Percentiles rank a stretch among this genome's conserved stretches.
Evolutionary conservation across 2,329 filamentous ascomycete species (phyloP).

Genomic region (Fusarium sp.): DNA sequence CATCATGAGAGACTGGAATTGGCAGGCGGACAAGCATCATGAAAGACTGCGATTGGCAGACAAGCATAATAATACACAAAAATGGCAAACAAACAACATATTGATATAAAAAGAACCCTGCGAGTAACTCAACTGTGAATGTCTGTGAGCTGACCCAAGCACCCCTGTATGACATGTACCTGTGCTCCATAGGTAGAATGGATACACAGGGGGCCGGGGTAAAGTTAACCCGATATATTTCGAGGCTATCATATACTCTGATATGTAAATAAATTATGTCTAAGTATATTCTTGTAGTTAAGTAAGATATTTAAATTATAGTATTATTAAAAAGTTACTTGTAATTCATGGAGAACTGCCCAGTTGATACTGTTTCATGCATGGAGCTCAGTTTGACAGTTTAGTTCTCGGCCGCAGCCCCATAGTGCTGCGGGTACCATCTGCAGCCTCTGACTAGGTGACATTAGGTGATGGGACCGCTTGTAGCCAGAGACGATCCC

Average conservation of each 20-base stretch:
- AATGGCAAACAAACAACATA: background rate
- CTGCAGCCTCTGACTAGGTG: constrained; percentile 19
- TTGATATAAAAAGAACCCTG: background rate
- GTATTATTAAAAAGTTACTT: no score
- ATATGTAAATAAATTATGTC: no score
- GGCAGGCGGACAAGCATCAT: background rate
- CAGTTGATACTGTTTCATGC: constrained; percentile 12
- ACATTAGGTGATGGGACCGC: background rate
- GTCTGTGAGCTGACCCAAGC: no score
- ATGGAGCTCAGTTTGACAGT: constrained; percentile 19
- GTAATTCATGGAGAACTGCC: no score
- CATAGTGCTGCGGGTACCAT: constrained; percentile 28
- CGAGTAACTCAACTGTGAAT: background rate
- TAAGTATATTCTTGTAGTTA: no score
- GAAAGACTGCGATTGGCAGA: background rate
- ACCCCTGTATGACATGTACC: no score
- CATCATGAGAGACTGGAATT: background rate
- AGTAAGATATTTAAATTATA: no score
- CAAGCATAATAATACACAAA: background rate
- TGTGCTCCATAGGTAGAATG: no score
- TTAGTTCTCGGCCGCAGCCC: constrained; percentile 14
- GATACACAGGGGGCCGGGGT: no score
- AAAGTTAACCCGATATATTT: no score
- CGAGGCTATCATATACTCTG: no score
- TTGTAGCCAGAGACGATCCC: background rate